A percentile compares a stretch with the other conserved stretches of the same genome.
Conservation (phyloP, 805 yeast genomes). For the Sporopachydermia lactativora region DNA sequence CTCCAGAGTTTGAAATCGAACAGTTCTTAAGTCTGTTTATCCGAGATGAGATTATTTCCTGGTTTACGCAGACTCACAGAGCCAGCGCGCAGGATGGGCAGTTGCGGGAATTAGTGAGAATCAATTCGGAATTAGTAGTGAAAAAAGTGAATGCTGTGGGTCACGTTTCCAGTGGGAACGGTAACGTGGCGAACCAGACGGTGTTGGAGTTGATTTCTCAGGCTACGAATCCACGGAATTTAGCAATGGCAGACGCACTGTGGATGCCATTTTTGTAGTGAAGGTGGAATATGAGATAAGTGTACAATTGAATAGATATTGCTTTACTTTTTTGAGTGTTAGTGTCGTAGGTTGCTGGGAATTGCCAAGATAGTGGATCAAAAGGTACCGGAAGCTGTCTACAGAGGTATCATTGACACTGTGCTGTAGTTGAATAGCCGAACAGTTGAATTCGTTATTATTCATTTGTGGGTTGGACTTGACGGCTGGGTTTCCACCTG, state of each 20-base stretch:
- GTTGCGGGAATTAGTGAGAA: conserved; percentile 71
- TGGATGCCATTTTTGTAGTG: conserved; percentile 90
- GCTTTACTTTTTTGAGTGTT: too few relatives aligned
- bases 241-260: conserved; percentile 81
- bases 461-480: too few relatives aligned
- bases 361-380: too few relatives aligned
- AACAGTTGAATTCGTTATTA: too few relatives aligned
- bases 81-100: conserved; percentile 75
- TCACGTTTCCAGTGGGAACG: conserved; percentile 36
- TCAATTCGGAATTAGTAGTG: conserved; percentile 74
- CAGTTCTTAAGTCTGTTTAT: conserved; percentile 89
- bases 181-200: conserved; percentile 73
- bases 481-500: too few relatives aligned
- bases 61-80: conserved; percentile 76
- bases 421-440: too few relatives aligned
- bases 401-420: too few relatives aligned
- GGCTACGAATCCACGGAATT: conserved; percentile 88
- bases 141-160: conserved; percentile 71
- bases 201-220: conserved; percentile 82
- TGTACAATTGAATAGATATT: too few relatives aligned
- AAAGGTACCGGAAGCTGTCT: too few relatives aligned
- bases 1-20: conserved; percentile 85
- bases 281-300: conserved; percentile 16
- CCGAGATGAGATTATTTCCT: conserved; percentile 86
- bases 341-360: too few relatives aligned